Base-by-base conservation (phyloP, 371 early-diverging fungal species). In the Umbelopsis sp. region DNA sequence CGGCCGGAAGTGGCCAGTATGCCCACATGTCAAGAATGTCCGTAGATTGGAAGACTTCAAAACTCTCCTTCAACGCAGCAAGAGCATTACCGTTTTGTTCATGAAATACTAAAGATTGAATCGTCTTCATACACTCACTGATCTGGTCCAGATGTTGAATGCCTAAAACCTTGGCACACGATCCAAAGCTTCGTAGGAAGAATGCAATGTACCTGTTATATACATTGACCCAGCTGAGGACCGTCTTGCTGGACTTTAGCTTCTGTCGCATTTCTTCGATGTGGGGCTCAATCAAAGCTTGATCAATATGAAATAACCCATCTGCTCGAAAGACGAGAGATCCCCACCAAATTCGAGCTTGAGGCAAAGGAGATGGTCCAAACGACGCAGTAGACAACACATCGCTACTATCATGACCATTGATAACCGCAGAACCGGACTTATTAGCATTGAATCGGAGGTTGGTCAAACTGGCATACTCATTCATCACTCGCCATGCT, bases 171-270 rank as follows among this genome's bases (percentile, higher is more conserved):
- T 65, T 57, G 10, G 69, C 48, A 9, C 67, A 63, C 6, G 38
- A 48, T 10, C 75, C 75, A 65, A 69, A 69, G 24, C 53, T 68
- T 32, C 73, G 65, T 46, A 70, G 20, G 52, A 75, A 72, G 68
- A 75, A 75, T 5, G 68, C 48, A 24, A 53, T 65, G 57, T 64
- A 75, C 63, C 63, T 66, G 71, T 75, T 72, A 52, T 67, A 75
- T 12, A 66, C 70, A 38, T 67, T 70, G 20, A 75, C 62, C 73
- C 72, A 75, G 41, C 50, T 44, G 20, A 75, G 44, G 4, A 75
- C 69, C 5, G 69, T 65, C 18, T 53, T 52, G 2, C 69, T 63
- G 18, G 37, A 44, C 3, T 53, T 48, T 11, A 74, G 57, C 10
- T 63, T 64, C 1, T 9, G 63, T 18, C 65, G 44, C 73, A 68